Conservation (phyloP, 1,284 basidiomycete genomes). For the Blastosporella zonata region DNA sequence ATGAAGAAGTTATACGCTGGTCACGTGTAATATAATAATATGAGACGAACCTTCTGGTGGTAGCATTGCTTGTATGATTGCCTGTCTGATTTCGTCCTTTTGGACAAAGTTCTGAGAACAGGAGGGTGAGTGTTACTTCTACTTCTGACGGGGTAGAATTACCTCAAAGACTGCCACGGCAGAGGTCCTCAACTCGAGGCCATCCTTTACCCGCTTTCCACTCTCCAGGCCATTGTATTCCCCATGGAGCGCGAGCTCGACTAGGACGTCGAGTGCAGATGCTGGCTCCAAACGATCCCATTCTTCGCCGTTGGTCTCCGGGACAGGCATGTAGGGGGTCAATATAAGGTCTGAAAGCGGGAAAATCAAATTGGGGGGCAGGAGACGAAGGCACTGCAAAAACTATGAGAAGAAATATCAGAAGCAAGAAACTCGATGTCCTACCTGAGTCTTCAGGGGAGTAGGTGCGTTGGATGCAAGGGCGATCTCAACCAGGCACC, state of each 20-base stretch:
- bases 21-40: conserved; percentile 4
- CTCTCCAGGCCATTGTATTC: conserved; percentile 71
- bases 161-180: conserved; percentile 75
- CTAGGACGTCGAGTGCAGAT: conserved; percentile 71
- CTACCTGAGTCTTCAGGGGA: conserved; percentile 79
- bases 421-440: conserved; percentile 6
- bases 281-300: conserved; percentile 79
- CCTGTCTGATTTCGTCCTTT: conserved; percentile 63
- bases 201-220: conserved; percentile 52
- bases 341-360: conserved; percentile 61
- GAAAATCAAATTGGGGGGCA: conserved; percentile 60
- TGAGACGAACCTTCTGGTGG: conserved; percentile 45
- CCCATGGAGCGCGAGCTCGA: conserved; percentile 72
- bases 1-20: conserved; percentile 12
- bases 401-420: conserved; percentile 2
- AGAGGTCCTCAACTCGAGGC: conserved; percentile 61
- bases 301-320: conserved; percentile 82
- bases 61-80: conserved; percentile 67
- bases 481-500: conserved; percentile 85
- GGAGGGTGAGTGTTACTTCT: neutral
- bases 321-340: conserved; percentile 79
- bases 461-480: conserved; percentile 92
- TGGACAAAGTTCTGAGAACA: conserved; percentile 64
- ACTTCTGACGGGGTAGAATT: conserved; percentile 1
- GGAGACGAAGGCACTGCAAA: conserved; percentile 57